Evolutionary conservation across 192 early-diverging fungal genomes (phyloP).

Genomic region (Coemansia biformis): DNA sequence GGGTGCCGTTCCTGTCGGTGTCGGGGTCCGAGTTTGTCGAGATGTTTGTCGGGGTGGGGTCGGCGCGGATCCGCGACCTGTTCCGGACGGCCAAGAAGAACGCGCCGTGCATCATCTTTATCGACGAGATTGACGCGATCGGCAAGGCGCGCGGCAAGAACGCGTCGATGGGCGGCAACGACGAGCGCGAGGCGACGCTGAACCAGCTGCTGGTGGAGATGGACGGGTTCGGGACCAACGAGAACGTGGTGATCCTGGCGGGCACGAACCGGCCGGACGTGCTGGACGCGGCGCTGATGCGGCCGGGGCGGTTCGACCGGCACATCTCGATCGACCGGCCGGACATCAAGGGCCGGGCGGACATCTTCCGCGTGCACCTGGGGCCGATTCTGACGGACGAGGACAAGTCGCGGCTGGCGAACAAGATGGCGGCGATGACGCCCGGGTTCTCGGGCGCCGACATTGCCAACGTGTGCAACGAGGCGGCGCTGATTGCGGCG

Average conservation of each 20-base stretch:
- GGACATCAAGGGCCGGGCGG: conserved; percentile 93
- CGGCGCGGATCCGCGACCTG: conserved; percentile 85
- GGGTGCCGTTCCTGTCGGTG: conserved; percentile 95
- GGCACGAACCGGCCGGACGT: conserved; percentile 98
- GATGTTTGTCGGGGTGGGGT: conserved; percentile 99
- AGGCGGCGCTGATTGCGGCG: conserved; percentile 96
- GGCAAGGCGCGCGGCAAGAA: conserved; percentile 92
- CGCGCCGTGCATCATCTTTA: conserved; percentile 98
- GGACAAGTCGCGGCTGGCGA: conserved; percentile 69
- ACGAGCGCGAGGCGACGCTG: conserved; percentile 94
- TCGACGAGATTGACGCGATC: conserved; percentile 99
- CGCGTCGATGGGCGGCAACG: conserved; percentile 87
- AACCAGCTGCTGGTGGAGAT: conserved; percentile 99
- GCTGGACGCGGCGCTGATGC: conserved; percentile 88
- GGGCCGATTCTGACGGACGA: conserved; percentile 85
- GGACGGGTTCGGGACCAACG: conserved; percentile 80
- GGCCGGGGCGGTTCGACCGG: conserved; percentile 97
- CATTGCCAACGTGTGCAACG: conserved; percentile 97
- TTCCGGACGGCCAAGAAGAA: conserved; percentile 97
- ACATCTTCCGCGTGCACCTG: conserved; percentile 95
- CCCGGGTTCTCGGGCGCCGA: conserved; percentile 99
- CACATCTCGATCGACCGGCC: conserved; percentile 96
- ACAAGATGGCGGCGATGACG: conserved; percentile 89
- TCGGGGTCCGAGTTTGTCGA: conserved; percentile 99
- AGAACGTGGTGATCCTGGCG: conserved; percentile 86